Evolutionary conservation across 2,329 filamentous ascomycete species (phyloP).

Genomic region (Microascus cirrosus): DNA sequence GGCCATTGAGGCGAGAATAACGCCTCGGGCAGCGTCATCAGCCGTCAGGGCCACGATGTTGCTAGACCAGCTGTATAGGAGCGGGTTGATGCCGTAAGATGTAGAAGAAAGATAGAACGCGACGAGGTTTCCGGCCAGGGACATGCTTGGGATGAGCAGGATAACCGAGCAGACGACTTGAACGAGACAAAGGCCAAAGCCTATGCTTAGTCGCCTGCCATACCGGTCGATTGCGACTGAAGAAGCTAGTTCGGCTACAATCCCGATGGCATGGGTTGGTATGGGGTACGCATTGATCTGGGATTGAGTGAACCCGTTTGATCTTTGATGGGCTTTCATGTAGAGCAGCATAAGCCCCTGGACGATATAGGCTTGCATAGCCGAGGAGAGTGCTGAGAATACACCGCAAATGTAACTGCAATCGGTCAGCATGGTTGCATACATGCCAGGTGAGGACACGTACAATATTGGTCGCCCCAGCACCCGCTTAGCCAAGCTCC

Average conservation of each 20-base stretch:
- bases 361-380: slow-evolving; percentile 9
- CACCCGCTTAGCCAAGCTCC: slow-evolving; percentile 16
- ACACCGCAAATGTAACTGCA: slow-evolving; percentile 23
- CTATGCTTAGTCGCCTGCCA: slow-evolving; percentile 9
- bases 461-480: slow-evolving; percentile 16
- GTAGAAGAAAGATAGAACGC: slow-evolving; percentile 13
- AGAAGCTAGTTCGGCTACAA: slow-evolving; percentile 11
- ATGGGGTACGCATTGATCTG: slow-evolving; percentile 16
- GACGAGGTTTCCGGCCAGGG: slow-evolving; percentile 10
- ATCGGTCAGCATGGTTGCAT: not conserved
- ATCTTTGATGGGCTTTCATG: slow-evolving; percentile 11
- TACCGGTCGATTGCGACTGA: slow-evolving; percentile 13
- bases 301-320: slow-evolving; percentile 9
- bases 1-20: slow-evolving; percentile 28
- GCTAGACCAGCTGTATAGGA: slow-evolving; percentile 15
- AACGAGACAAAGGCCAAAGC: slow-evolving; percentile 7
- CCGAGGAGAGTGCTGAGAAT: slow-evolving; percentile 18
- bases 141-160: slow-evolving; percentile 11
- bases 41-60: slow-evolving; percentile 12
- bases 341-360: slow-evolving; percentile 15
- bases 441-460: not conserved
- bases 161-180: slow-evolving; percentile 11
- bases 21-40: slow-evolving; percentile 26
- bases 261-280: slow-evolving; percentile 13
- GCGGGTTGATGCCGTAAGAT: slow-evolving; percentile 14